Conservation (phyloP, 768 basidiomycete genomes). For the Chalciporus chontae region DNA sequence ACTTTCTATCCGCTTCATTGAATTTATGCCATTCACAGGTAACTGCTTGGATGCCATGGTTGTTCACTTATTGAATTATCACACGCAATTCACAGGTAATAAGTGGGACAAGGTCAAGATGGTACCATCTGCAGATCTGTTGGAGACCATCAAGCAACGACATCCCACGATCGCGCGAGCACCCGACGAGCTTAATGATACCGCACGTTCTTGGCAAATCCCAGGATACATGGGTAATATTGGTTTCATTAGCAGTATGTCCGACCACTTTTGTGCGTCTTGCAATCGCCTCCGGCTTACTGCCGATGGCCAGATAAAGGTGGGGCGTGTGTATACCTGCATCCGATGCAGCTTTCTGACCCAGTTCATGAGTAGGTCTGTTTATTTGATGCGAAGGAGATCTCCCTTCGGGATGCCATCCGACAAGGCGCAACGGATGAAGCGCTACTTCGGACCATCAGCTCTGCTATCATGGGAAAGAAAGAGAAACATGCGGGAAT, state of each 20-base stretch:
- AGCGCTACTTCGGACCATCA: slow-evolving; percentile 57
- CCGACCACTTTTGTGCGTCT: slow-evolving; percentile 84
- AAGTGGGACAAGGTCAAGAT: slow-evolving; percentile 83
- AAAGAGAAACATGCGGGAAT: slow-evolving; percentile 82
- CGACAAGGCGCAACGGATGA: slow-evolving; percentile 62
- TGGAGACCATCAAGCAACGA: slow-evolving; percentile 43
- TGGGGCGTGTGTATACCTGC: slow-evolving; percentile 18
- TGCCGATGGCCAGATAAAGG: slow-evolving; percentile 91
- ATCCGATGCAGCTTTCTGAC: slow-evolving; percentile 2
- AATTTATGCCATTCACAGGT: slow-evolving; percentile 95
- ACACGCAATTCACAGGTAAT: slow-evolving; percentile 46
- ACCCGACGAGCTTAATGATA: slow-evolving; percentile 70
- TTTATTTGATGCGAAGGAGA: slow-evolving; percentile 79
- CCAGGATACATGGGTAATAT: slow-evolving; percentile 67
- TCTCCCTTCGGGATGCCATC: slow-evolving; percentile 75
- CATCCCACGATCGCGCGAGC: slow-evolving; percentile 55
- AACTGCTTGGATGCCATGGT: slow-evolving; percentile 10
- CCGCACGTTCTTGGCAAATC: slow-evolving; percentile 76
- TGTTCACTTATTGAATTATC: slow-evolving; percentile 2
- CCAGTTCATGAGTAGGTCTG: slow-evolving; percentile 56
- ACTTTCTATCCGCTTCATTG: slow-evolving; percentile 81
- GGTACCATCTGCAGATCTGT: slow-evolving; percentile 67
- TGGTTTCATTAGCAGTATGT: slow-evolving; percentile 94
- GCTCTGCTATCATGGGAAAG: slow-evolving; percentile 64
- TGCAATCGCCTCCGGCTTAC: slow-evolving; percentile 84